phyloP scores from a whole-genome alignment of 2,329 filamentous ascomycete species.

The Tolypocladium guangdongense region DNA sequence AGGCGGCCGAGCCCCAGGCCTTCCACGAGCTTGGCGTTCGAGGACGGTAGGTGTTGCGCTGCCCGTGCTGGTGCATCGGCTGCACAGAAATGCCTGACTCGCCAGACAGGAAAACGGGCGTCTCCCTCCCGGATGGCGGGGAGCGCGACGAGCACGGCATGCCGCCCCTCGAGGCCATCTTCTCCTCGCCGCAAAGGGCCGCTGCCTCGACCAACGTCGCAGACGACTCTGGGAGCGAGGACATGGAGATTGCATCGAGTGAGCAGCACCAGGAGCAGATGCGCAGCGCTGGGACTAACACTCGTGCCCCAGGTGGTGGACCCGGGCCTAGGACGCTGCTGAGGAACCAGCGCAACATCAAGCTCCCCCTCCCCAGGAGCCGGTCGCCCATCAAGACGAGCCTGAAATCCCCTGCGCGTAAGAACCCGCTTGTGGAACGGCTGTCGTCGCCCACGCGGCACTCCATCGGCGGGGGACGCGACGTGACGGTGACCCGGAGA shows the following conservation, averaged over 20 bases:
- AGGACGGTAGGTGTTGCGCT: constrained; percentile 24
- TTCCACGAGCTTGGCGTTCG: constrained; percentile 23
- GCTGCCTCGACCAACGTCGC: constrained; percentile 15
- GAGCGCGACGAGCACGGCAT: constrained; percentile 85
- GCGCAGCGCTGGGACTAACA: background rate
- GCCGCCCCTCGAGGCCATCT: constrained; percentile 76
- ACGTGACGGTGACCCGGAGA: constrained; percentile 36
- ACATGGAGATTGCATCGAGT: constrained; percentile 45
- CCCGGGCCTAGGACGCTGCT: constrained; percentile 43
- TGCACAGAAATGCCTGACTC: constrained; percentile 1
- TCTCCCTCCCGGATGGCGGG: constrained; percentile 67
- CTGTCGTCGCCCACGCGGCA: constrained; percentile 37
- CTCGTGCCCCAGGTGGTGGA: constrained; percentile 30
- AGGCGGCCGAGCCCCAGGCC: constrained; percentile 18
- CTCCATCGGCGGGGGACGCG: constrained; percentile 20
- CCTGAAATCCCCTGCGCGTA: constrained; percentile 48
- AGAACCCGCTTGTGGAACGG: constrained; percentile 46
- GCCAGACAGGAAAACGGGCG: constrained; percentile 68
- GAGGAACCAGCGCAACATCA: constrained; percentile 38
- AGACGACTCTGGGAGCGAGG: constrained; percentile 27
- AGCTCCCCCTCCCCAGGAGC: constrained; percentile 34
- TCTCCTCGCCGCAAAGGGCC: constrained; percentile 69
- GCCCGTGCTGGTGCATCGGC: background rate
- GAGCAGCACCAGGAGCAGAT: constrained; percentile 8
- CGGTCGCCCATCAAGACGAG: constrained; percentile 55